Evolutionary conservation across 148 eudicot species (phyloP), one percentile per base, ranked within the genome.

Genomic region (Suaeda aralocaspica): DNA sequence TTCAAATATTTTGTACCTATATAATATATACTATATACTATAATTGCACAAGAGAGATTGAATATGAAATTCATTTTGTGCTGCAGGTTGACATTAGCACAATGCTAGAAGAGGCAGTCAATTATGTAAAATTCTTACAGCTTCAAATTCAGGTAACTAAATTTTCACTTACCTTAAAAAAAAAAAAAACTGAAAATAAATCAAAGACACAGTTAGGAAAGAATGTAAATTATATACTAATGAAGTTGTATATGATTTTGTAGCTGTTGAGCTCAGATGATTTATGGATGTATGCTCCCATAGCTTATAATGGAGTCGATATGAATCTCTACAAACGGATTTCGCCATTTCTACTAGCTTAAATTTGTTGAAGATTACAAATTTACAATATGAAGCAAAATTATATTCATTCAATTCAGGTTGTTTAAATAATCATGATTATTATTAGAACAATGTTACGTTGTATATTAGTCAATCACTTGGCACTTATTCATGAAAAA

Each of bases 221-320:
- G 5, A 36, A 46, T 11, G 3, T 12, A 4, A 5, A 46, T 14
- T 45, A 6, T 26, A 25, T 9, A 46, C 45, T 68, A 21, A 68
- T 19, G 5, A 21, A 31, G 25, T 13, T 33, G 2, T 11, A 44
- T 24, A 59, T 6, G 16, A 6, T 36, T 48, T 41, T 19, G 16
- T 59, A 90, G 93, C 58, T 90, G 53, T 65, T 88, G 76, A 91
- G 93, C 81, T 88, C 91, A 0, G 96, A 88, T 71, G 93, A 91
- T 2, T 39, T 82, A 77, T 86, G 91, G 91, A 88, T 86, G 89
- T 88, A 73, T 70, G 87, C 93, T 26, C 91, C 93, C 0, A 73
- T 86, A 18, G 93, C 93, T 60, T 85, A 85, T 79, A 90, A 80
- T 72, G 93, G 93, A 68, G 71, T 83, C 60, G 91, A 88, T 39